Percentiles rank a stretch among this genome's conserved stretches.
Evolutionary conservation across 805 yeast species (phyloP).

Genomic region (Candida jianshihensis): DNA sequence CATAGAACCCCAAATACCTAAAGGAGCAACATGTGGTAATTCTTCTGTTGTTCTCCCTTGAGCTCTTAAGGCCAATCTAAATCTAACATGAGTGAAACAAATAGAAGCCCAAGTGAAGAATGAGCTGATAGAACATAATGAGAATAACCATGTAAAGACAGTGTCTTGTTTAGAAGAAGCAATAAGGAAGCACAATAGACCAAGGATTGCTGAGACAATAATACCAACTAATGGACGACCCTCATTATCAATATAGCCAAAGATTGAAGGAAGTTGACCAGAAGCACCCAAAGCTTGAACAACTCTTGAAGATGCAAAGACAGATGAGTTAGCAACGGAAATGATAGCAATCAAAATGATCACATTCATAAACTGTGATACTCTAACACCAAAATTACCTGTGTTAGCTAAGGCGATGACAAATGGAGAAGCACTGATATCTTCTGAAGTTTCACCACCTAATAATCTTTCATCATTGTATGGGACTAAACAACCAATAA

Average conservation of each 20-base stretch:
- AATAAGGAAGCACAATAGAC: slow-evolving; percentile 51
- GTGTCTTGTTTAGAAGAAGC: slow-evolving; percentile 43
- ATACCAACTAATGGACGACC: slow-evolving; percentile 67
- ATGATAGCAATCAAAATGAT: slow-evolving; percentile 63
- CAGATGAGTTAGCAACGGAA: slow-evolving; percentile 67
- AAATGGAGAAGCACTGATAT: slow-evolving; percentile 72
- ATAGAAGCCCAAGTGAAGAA: slow-evolving; percentile 61
- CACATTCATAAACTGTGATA: slow-evolving; percentile 60
- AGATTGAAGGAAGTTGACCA: slow-evolving; percentile 52
- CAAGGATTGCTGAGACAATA: slow-evolving; percentile 41
- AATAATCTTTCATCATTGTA: slow-evolving; percentile 43
- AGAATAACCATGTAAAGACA: slow-evolving; percentile 60
- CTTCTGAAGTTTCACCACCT: slow-evolving; percentile 41
- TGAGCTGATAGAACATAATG: slow-evolving; percentile 54
- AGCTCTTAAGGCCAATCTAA: slow-evolving; percentile 44
- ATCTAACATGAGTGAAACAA: slow-evolving; percentile 53
- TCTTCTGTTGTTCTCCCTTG: slow-evolving; percentile 53
- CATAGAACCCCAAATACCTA: slow-evolving; percentile 53
- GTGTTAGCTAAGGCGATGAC: slow-evolving; percentile 64
- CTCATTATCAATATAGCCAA: slow-evolving; percentile 55
- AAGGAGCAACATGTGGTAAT: slow-evolving; percentile 49
- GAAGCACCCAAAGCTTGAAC: slow-evolving; percentile 56
- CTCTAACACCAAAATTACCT: slow-evolving; percentile 51
- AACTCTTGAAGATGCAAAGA: slow-evolving; percentile 64
- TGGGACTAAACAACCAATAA: slow-evolving; percentile 67